Evolutionary conservation across 176 grass and related monocot species (phyloP).

Genomic region (Saccharum officinarum): DNA sequence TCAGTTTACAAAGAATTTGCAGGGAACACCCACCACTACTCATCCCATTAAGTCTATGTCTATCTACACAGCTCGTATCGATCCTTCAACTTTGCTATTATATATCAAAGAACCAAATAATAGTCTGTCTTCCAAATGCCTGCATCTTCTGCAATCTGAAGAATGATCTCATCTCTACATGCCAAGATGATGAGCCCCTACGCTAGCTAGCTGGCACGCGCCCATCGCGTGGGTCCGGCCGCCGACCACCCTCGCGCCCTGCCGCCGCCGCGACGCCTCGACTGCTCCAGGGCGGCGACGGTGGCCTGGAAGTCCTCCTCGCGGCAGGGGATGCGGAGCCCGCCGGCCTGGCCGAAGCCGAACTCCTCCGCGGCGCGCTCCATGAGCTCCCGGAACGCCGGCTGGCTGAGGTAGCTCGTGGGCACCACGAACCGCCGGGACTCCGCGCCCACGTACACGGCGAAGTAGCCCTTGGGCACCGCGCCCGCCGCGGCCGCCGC

Average conservation of each 20-base stretch:
- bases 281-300: neutral
- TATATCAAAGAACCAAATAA: neutral
- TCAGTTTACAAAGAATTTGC: neutral
- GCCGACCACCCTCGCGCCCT: neutral
- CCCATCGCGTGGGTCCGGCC: neutral
- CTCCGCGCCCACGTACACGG: constrained; percentile 62
- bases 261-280: neutral
- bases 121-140: neutral
- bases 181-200: neutral
- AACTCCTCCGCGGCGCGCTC: constrained; percentile 64
- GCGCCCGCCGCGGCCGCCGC: neutral
- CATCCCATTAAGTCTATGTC: neutral
- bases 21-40: neutral
- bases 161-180: neutral
- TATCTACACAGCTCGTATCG: neutral
- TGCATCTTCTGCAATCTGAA: neutral
- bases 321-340: constrained; percentile 45
- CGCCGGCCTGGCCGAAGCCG: constrained; percentile 49
- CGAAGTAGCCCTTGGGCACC: constrained; percentile 57
- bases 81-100: too few relatives aligned
- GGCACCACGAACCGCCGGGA: constrained; percentile 55
- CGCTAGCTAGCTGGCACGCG: neutral
- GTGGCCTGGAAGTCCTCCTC: constrained; percentile 54
- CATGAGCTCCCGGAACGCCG: constrained; percentile 48
- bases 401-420: constrained; percentile 43